phyloP scores from a whole-genome alignment of 805 yeast genomes.

The Candida morakotiae region DNA sequence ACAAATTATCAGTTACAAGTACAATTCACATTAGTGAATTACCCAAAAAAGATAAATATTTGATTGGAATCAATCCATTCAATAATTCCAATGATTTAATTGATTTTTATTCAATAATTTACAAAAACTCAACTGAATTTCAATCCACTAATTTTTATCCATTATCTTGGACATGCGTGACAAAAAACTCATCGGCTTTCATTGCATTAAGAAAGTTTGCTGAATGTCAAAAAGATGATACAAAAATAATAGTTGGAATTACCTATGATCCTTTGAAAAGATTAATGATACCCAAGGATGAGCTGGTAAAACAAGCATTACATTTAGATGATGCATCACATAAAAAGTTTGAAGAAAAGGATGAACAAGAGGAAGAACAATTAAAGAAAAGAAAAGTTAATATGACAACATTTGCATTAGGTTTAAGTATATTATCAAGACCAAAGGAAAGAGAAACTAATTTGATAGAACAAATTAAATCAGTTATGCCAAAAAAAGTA shows the following conservation, averaged over 20 bases:
- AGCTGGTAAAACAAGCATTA: slow-evolving; percentile 19
- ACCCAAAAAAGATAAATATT: slow-evolving; percentile 1
- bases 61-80: slow-evolving; percentile 22
- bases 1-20: slow-evolving; percentile 3
- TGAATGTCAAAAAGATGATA: not conserved
- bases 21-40: slow-evolving; percentile 1
- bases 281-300: slow-evolving; percentile 9
- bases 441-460: slow-evolving; percentile 22
- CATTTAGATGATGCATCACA: slow-evolving; percentile 14
- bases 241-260: not conserved
- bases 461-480: slow-evolving; percentile 27
- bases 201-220: slow-evolving; percentile 28
- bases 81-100: slow-evolving; percentile 23
- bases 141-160: slow-evolving; percentile 33
- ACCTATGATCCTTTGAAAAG: slow-evolving; percentile 5
- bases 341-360: slow-evolving; percentile 22
- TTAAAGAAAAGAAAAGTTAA: slow-evolving; percentile 11
- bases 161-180: slow-evolving; percentile 31
- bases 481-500: slow-evolving; percentile 46
- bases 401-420: slow-evolving; percentile 13
- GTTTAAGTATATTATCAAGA: slow-evolving; percentile 11
- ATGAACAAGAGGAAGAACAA: slow-evolving; percentile 28
- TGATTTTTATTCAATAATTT: slow-evolving; percentile 25
- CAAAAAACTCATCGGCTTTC: slow-evolving; percentile 29
- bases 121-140: not conserved